Percentiles rank a stretch among this genome's conserved stretches.
These are phyloP conservation scores for Hymenoscyphus infarciens DNA, from an alignment of 2,329 filamentous ascomycete species.

Conservation along the genomic window DNA sequence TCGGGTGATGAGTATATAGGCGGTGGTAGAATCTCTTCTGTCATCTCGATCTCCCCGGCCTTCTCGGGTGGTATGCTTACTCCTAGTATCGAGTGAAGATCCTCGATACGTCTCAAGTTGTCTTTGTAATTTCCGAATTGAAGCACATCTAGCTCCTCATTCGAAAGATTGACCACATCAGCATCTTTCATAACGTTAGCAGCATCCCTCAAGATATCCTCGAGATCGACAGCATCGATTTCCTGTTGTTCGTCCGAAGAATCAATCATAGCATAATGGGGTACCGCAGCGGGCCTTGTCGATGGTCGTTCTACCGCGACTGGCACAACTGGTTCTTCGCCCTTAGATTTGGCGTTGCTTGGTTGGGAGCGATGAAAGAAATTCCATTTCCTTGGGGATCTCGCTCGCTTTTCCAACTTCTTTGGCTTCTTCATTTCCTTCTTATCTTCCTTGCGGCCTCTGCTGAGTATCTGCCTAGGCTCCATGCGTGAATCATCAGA, in stretches of 20 bases:
- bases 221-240: conserved; percentile 36
- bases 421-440: conserved; percentile 12
- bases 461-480: conserved; percentile 40
- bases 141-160: conserved; percentile 32
- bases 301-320: conserved; percentile 42
- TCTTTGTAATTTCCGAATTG: conserved; percentile 32
- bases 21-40: conserved; percentile 7
- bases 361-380: conserved; percentile 56
- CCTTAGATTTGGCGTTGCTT: conserved; percentile 27
- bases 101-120: conserved; percentile 25
- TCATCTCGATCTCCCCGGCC: not conserved
- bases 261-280: conserved; percentile 62
- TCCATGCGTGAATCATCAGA: conserved; percentile 51
- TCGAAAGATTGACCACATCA: conserved; percentile 31
- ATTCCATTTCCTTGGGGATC: conserved; percentile 58
- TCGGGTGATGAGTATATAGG: conserved; percentile 27
- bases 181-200: conserved; percentile 31
- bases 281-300: conserved; percentile 43
- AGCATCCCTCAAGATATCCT: conserved; percentile 47
- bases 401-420: conserved; percentile 50
- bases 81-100: conserved; percentile 16
- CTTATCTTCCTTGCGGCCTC: conserved; percentile 20
- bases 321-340: conserved; percentile 47
- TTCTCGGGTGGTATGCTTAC: conserved; percentile 10
- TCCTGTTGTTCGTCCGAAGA: conserved; percentile 45